Percentiles rank a stretch among this genome's conserved stretches.
phyloP scores from a whole-genome alignment of 2,329 filamentous ascomycete genomes.

The Hypoxylon sp. region DNA sequence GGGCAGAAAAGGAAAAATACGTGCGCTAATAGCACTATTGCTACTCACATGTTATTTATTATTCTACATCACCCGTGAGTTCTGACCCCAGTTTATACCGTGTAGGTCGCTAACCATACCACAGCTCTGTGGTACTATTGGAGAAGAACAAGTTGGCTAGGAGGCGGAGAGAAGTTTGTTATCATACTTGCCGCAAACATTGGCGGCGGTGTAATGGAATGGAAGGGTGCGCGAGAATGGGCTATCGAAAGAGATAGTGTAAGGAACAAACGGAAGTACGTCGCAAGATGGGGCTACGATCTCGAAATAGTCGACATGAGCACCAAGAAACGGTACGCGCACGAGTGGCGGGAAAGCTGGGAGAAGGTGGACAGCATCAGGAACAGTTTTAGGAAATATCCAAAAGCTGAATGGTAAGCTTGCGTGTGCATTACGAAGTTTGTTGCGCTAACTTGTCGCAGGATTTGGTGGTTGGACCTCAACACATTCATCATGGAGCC shows the following conservation, averaged over 20 bases:
- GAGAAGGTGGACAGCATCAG: conserved; percentile 97
- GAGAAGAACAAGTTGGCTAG: conserved; percentile 79
- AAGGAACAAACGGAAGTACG: conserved; percentile 93
- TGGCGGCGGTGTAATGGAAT: conserved; percentile 98
- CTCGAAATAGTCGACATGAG: conserved; percentile 98
- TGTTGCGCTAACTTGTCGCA: conserved; percentile 58
- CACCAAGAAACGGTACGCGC: conserved; percentile 97
- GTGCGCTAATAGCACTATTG: conserved; percentile 71
- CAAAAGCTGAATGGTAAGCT: conserved; percentile 92
- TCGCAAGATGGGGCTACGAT: conserved; percentile 90
- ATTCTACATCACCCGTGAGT: conserved; percentile 83
- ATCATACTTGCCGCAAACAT: conserved; percentile 94
- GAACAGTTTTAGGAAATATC: conserved; percentile 91
- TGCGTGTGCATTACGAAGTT: conserved; percentile 21
- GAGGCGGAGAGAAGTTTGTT: conserved; percentile 91
- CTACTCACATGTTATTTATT: conserved; percentile 74
- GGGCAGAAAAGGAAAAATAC: conserved; percentile 76
- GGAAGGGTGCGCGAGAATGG: conserved; percentile 98
- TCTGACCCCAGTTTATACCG: not conserved
- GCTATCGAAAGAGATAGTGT: conserved; percentile 97
- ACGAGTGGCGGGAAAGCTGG: conserved; percentile 99
- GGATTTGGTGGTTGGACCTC: conserved; percentile 99
- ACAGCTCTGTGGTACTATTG: conserved; percentile 73
- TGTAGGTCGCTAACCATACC: conserved; percentile 47
- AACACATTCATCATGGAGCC: conserved; percentile 99